Percentiles rank a stretch among this genome's conserved stretches.
These are phyloP conservation scores for Dispira simplex DNA, from an alignment of 192 early-diverging fungal species.

Conservation along the genomic window DNA sequence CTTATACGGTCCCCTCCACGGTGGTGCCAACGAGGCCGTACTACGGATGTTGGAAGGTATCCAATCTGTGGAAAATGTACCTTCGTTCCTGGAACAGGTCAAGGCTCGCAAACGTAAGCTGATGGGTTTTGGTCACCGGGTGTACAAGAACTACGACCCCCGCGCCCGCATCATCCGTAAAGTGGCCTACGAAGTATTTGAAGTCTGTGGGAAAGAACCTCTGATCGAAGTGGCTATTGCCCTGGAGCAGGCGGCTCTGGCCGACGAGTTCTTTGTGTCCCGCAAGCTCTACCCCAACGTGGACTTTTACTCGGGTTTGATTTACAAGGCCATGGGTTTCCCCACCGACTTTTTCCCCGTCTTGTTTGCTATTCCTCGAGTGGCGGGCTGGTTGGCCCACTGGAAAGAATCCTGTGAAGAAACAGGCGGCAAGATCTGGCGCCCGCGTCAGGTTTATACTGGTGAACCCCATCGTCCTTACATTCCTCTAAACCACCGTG, in stretches of 20 bases:
- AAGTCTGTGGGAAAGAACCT: slow-evolving; percentile 38
- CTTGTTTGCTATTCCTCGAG: slow-evolving; percentile 33
- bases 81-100: slow-evolving; percentile 39
- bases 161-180: slow-evolving; percentile 41
- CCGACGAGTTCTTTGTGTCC: slow-evolving; percentile 44
- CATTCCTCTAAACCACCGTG: slow-evolving; percentile 17
- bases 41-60: slow-evolving; percentile 48
- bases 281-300: slow-evolving; percentile 44
- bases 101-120: slow-evolving; percentile 38
- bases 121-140: slow-evolving; percentile 40
- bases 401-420: slow-evolving; percentile 42
- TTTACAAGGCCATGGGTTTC: slow-evolving; percentile 54
- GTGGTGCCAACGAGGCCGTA: slow-evolving; percentile 49
- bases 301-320: slow-evolving; percentile 35
- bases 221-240: slow-evolving; percentile 48
- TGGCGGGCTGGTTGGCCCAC: slow-evolving; percentile 47
- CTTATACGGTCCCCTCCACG: slow-evolving; percentile 49
- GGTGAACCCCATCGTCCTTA: slow-evolving; percentile 31
- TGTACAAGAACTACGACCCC: slow-evolving; percentile 54
- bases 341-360: slow-evolving; percentile 62
- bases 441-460: slow-evolving; percentile 44
- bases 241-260: slow-evolving; percentile 37
- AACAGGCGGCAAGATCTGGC: slow-evolving; percentile 38
- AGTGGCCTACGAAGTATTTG: slow-evolving; percentile 48
- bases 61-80: slow-evolving; percentile 35